Percentiles rank a stretch among this genome's conserved stretches.
Conservation (phyloP, 2,329 filamentous ascomycete species). For the Fusarium secorum region DNA sequence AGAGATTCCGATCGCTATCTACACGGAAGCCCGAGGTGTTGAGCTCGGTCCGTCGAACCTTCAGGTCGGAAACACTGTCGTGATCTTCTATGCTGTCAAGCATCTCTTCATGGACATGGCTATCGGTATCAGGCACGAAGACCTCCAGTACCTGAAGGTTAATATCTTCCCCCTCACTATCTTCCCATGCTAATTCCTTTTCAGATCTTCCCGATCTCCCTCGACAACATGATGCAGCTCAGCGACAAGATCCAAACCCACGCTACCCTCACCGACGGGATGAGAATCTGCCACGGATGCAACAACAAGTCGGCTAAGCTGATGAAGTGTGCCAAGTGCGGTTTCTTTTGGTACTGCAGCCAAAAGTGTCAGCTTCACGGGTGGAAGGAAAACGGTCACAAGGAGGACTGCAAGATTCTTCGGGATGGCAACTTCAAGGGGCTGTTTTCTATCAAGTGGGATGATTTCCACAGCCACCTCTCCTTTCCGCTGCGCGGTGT, state of each 20-base stretch:
- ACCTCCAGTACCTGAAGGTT: background rate
- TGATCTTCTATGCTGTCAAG: conserved; percentile 8
- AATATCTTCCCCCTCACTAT: rapidly evolving
- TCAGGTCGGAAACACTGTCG: conserved; percentile 1
- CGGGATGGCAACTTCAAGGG: conserved; percentile 1
- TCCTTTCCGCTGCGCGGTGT: background rate
- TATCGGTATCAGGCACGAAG: conserved; percentile 1
- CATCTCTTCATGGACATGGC: background rate
- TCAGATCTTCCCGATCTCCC: conserved; percentile 11
- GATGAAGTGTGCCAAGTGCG: conserved; percentile 15
- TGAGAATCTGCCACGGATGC: conserved; percentile 27
- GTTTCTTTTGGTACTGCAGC: conserved; percentile 29
- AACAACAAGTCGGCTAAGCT: background rate
- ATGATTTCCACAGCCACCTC: background rate
- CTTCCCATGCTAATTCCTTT: background rate
- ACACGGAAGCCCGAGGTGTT: background rate
- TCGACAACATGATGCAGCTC: conserved; percentile 7
- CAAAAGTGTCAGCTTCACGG: conserved; percentile 9
- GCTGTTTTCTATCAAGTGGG: conserved; percentile 9
- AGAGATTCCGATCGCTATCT: background rate
- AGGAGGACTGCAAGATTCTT: conserved; percentile 23
- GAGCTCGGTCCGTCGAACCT: background rate
- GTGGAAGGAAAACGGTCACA: conserved; percentile 19
- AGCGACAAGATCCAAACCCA: conserved; percentile 16
- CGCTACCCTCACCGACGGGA: background rate